Percentiles rank a stretch among this genome's conserved stretches.
phyloP scores from a whole-genome alignment of 805 yeast genomes.

The Torulaspora delbrueckii region DNA sequence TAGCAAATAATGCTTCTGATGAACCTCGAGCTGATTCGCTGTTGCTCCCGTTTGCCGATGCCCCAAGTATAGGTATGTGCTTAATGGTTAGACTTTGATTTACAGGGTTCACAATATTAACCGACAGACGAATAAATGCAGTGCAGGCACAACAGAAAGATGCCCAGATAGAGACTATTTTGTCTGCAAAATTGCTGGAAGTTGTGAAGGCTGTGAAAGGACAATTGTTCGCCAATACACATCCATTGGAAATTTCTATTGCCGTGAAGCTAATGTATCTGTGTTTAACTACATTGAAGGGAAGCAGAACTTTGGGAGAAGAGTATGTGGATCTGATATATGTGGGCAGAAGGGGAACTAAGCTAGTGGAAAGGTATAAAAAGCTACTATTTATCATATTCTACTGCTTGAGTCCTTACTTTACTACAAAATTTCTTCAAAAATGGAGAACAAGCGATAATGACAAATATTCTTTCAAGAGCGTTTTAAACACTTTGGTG shows the following conservation, averaged over 20 bases:
- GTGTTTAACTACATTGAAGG: conserved; percentile 67
- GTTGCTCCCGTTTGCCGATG: conserved; percentile 65
- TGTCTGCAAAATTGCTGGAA: conserved; percentile 53
- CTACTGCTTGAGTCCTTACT: conserved; percentile 60
- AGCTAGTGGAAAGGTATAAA: conserved; percentile 43
- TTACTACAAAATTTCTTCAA: conserved; percentile 34
- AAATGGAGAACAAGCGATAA: conserved; percentile 12
- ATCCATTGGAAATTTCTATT: conserved; percentile 57
- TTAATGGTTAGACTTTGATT: not conserved
- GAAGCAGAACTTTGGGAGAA: conserved; percentile 85
- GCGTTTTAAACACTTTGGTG: conserved; percentile 47
- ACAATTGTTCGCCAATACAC: conserved; percentile 58
- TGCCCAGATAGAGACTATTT: conserved; percentile 55
- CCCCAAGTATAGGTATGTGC: conserved; percentile 73
- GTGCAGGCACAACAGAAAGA: conserved; percentile 93
- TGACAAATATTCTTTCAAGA: conserved; percentile 28
- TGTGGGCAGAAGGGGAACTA: conserved; percentile 49
- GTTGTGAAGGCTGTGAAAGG: conserved; percentile 51
- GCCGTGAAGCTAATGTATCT: conserved; percentile 59
- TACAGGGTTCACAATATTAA: not conserved
- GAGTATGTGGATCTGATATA: conserved; percentile 83
- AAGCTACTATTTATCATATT: conserved; percentile 56
- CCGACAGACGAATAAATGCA: conserved; percentile 11
- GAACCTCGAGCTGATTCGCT: not conserved
- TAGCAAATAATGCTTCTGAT: not conserved